Conservation (phyloP, 208 protist genomes). For the Leishmania gerbilli region DNA sequence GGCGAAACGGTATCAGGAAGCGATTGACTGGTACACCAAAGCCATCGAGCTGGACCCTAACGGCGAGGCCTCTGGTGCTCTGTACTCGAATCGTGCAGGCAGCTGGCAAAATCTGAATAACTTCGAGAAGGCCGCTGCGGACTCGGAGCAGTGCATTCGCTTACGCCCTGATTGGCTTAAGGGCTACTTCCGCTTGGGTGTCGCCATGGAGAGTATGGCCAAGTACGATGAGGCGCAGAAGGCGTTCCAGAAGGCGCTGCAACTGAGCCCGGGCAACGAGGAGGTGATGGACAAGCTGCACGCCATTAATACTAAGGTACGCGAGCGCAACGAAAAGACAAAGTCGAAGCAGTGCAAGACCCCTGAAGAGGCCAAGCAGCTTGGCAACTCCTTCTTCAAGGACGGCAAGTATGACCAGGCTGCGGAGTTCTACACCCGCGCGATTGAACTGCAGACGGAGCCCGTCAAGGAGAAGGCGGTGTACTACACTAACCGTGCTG, state of each 20-base stretch:
- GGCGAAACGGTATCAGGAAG: constrained; percentile 84
- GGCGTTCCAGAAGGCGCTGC: constrained; percentile 80
- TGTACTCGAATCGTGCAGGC: constrained; percentile 92
- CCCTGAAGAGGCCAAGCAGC: constrained; percentile 79
- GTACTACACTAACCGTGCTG: constrained; percentile 91
- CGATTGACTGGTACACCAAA: constrained; percentile 92
- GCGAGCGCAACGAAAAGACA: constrained; percentile 84
- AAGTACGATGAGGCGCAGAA: constrained; percentile 84
- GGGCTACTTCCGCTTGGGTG: constrained; percentile 89
- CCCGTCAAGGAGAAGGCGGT: constrained; percentile 77
- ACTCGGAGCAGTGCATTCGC: constrained; percentile 87
- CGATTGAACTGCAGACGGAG: constrained; percentile 81
- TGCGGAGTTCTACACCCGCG: constrained; percentile 86
- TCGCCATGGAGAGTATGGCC: constrained; percentile 72
- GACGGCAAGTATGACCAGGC: constrained; percentile 91
- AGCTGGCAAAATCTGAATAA: constrained; percentile 82
- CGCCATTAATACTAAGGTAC: constrained; percentile 64
- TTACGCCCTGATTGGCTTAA: constrained; percentile 90
- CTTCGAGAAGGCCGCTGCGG: constrained; percentile 71
- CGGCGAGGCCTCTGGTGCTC: constrained; percentile 67
- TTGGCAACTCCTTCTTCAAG: constrained; percentile 91
- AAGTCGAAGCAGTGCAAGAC: constrained; percentile 78
- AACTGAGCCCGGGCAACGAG: constrained; percentile 69
- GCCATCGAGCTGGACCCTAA: constrained; percentile 81
- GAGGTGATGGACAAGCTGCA: constrained; percentile 83